Conservation (phyloP, 2,329 filamentous ascomycete genomes). For the Fusarium avenaceum region DNA sequence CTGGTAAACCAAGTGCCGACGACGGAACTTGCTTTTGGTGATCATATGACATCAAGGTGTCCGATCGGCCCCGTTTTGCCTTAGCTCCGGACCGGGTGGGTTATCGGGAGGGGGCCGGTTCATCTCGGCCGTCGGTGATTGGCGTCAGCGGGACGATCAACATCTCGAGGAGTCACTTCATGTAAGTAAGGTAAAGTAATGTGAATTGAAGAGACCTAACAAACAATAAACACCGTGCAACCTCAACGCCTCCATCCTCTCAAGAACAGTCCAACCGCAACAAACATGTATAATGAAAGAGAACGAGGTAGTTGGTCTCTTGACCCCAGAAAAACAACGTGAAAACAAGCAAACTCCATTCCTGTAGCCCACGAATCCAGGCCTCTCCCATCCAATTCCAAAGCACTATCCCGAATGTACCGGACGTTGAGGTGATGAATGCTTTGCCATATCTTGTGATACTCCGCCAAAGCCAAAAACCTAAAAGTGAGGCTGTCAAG, state of each 20-base stretch:
- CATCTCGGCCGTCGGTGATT: conserved; percentile 36
- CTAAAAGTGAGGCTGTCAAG: conserved; percentile 48
- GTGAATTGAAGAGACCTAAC: conserved; percentile 46
- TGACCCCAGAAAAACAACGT: conserved; percentile 19
- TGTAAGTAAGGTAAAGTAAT: conserved; percentile 13
- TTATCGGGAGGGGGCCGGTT: conserved; percentile 25
- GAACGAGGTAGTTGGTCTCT: conserved; percentile 15
- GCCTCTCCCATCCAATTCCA: conserved; percentile 33
- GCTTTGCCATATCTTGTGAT: conserved; percentile 46
- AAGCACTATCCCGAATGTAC: conserved; percentile 34
- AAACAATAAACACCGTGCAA: conserved; percentile 30
- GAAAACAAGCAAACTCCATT: conserved; percentile 12
- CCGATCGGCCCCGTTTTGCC: conserved; percentile 28
- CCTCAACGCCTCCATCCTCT: conserved; percentile 40
- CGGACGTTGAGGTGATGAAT: conserved; percentile 40
- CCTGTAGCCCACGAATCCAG: conserved; percentile 31
- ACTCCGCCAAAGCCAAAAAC: conserved; percentile 46
- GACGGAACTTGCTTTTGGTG: conserved; percentile 8
- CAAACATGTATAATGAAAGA: conserved; percentile 17
- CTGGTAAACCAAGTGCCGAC: neutral
- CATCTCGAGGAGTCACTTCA: conserved; percentile 26
- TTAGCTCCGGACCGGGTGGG: conserved; percentile 34
- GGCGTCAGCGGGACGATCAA: conserved; percentile 18
- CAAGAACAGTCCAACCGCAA: conserved; percentile 26
- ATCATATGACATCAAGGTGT: conserved; percentile 23